These are phyloP conservation scores for Mortierella sp. DNA, from an alignment of 371 early-diverging fungal species.

Conservation along the genomic window DNA sequence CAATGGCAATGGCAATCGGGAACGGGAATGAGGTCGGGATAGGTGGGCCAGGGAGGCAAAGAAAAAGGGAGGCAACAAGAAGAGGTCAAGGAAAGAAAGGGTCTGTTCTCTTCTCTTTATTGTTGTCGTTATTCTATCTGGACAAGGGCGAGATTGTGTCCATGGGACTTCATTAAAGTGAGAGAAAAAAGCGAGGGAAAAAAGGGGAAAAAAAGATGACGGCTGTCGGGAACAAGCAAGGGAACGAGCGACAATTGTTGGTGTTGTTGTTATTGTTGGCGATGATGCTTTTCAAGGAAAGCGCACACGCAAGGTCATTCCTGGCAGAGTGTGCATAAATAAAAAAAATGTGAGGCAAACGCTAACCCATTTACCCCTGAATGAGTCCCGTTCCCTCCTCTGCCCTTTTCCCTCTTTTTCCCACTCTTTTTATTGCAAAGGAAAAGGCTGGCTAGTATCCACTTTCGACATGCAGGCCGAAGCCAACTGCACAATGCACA, in stretches of 20 bases:
- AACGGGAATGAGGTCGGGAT: conserved; percentile 10
- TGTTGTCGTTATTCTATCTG: background rate
- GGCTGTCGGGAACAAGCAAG: background rate
- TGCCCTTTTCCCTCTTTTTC: background rate
- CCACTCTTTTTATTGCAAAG: background rate
- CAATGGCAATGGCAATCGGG: background rate
- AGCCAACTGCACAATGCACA: background rate
- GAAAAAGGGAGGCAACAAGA: conserved; percentile 6
- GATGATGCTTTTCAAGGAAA: background rate
- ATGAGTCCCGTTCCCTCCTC: background rate
- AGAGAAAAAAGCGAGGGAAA: conserved; percentile 3
- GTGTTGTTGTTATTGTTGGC: background rate
- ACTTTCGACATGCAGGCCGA: conserved; percentile 5
- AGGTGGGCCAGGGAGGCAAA: background rate
- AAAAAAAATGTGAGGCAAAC: background rate
- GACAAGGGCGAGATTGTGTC: background rate
- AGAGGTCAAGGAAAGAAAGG: background rate
- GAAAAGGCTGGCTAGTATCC: background rate
- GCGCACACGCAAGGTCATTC: background rate
- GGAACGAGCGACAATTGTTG: background rate
- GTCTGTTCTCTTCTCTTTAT: background rate
- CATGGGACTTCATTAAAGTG: background rate
- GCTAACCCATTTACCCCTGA: conserved; percentile 1
- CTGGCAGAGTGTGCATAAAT: background rate
- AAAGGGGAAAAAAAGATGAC: background rate